Percentiles rank a stretch among this genome's conserved stretches.
These are phyloP conservation scores for Corrigiola litoralis DNA, from an alignment of 179 eudicot species.

Conservation along the genomic window DNA sequence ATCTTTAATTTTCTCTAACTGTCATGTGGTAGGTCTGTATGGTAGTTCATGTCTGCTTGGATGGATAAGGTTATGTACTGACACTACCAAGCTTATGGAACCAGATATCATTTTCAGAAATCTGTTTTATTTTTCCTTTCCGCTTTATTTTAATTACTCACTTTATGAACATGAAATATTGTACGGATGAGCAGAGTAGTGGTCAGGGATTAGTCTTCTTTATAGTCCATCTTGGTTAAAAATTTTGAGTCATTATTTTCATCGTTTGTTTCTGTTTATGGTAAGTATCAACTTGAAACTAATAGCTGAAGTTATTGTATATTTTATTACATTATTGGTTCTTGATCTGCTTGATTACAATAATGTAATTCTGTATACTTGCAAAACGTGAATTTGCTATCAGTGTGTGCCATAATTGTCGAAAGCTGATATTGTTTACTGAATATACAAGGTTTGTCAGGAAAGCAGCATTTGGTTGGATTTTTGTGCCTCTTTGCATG, in stretches of 20 bases:
- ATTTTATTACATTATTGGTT: too few species aligned
- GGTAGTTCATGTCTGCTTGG: conserved; percentile 5
- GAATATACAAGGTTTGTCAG: conserved; percentile 12
- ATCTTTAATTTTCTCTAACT: neutral
- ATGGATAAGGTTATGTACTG: neutral
- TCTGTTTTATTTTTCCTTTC: neutral
- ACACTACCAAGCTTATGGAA: neutral
- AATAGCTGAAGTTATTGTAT: too few species aligned
- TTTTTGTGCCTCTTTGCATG: neutral
- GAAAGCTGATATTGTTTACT: neutral
- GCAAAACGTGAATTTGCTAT: neutral
- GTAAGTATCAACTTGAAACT: neutral
- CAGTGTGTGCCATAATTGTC: neutral
- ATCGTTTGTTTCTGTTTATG: neutral
- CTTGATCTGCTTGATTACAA: too few species aligned
- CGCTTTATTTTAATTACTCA: neutral
- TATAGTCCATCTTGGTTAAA: neutral
- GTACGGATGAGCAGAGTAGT: neutral
- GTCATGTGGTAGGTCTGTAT: conserved; percentile 10
- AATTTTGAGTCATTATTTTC: neutral
- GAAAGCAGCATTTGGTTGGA: neutral
- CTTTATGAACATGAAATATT: neutral
- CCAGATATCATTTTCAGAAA: conserved; percentile 2
- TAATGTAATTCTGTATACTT: neutral
- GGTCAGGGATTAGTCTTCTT: too few species aligned